These are phyloP conservation scores for Peronospora belbahrii DNA, from an alignment of 352 stramenopile genomes.

Conservation along the genomic window DNA sequence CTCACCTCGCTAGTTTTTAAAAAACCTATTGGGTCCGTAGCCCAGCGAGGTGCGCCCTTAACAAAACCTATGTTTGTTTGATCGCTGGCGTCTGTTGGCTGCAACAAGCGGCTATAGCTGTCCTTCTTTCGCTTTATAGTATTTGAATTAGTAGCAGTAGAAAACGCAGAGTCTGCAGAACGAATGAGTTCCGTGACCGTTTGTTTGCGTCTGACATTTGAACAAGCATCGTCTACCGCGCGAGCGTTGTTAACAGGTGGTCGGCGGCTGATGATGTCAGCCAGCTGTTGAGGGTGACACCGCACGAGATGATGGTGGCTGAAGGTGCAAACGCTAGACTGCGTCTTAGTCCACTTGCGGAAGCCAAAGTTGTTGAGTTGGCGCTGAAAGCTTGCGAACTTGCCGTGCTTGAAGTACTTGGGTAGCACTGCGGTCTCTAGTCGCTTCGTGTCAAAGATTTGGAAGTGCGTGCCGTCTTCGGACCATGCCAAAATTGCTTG, in stretches of 20 bases:
- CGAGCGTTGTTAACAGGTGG: slow-evolving; percentile 10
- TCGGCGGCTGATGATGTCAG: slow-evolving; percentile 37
- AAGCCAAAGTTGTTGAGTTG: slow-evolving; percentile 93
- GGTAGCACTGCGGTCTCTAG: slow-evolving; percentile 74
- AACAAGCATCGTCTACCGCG: slow-evolving; percentile 3
- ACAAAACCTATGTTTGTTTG: neutral
- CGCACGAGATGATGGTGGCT: slow-evolving; percentile 60
- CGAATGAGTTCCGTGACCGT: slow-evolving; percentile 23
- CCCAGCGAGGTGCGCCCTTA: slow-evolving; percentile 12
- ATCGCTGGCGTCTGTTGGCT: neutral
- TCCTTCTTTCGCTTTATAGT: slow-evolving; percentile 21
- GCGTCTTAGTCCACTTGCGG: slow-evolving; percentile 80
- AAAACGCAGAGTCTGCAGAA: slow-evolving; percentile 1
- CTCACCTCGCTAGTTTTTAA: slow-evolving; percentile 10
- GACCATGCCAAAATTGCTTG: slow-evolving; percentile 62
- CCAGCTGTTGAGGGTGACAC: slow-evolving; percentile 50
- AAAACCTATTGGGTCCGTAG: slow-evolving; percentile 21
- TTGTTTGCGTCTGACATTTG: slow-evolving; percentile 11
- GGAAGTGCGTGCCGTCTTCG: slow-evolving; percentile 55
- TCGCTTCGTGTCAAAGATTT: slow-evolving; percentile 55
- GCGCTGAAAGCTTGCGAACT: slow-evolving; percentile 88
- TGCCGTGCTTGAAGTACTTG: slow-evolving; percentile 92
- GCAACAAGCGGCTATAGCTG: slow-evolving; percentile 2
- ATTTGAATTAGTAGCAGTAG: slow-evolving; percentile 3
- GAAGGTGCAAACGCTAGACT: slow-evolving; percentile 73